Evolutionary conservation across 306 rosid genomes (phyloP), one percentile per base, ranked within the genome.

Genomic region (Cicer bijugum): DNA sequence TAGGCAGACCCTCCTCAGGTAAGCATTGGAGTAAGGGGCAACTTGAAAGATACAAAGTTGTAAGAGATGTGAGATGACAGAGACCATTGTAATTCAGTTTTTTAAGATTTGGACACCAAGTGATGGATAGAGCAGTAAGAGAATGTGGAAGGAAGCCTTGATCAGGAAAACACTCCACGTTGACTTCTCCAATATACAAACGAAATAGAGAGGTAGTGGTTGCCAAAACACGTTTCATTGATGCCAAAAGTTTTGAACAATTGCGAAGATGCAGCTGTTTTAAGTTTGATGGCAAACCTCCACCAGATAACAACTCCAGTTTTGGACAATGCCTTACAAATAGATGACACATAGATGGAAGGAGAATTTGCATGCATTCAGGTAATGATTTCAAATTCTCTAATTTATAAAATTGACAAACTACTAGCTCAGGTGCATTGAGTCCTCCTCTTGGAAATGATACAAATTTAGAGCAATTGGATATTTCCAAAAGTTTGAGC

Each of bases 11-110:
- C 23, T 77, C 79, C 40, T 77, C 76, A 9, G 79, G 79, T 43
- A 82, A 64, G 72, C 67, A 47, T 53, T 19, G 9, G 1, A 84
- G 80, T 33, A 28, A 20, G 12, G 68, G 79, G 48, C 82, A 80
- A 4, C 0, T 0, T 0, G 0, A 0, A 4, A 67, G 43, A 1
- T 0, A 0, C 19, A 76, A 45, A 0, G 0, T 0, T 19, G 3
- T 4, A 8, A 80, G 77, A 33, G 75, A 76, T 33, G 15, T 9
- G 20, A 43, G 80, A 9, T 71, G 61, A 45, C 15, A 44, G 11
- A 84, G 69, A 33, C 68, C 85, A 11, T 40, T 69, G 12, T 39
- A 20, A 42, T 74, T 71, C 28, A 53, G 10, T 7, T 11, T 58
- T 58, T 1, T 51, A 6, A 84, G 79, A 12, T 78, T 65, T 23